Evolutionary conservation across 202 grass and related monocot species (phyloP), one percentile per base, ranked within the genome.

Genomic region (Digitaria exilis): DNA sequence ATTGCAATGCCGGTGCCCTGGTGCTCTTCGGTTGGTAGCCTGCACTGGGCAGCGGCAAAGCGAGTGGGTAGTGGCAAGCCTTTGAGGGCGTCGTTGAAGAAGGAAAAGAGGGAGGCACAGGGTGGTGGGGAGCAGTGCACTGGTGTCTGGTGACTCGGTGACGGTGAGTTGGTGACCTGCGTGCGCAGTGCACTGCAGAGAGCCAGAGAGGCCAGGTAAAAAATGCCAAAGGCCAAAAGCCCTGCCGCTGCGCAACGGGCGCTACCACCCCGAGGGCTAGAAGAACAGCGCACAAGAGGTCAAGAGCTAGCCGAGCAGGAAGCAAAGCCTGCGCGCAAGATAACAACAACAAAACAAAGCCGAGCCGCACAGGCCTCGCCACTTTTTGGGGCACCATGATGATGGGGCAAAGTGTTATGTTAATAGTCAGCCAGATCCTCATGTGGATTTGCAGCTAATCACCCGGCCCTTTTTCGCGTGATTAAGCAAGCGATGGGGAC

Each of bases 341-440:
- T 26, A 64, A 58, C 65, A 61, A 73, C 7, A 21, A 16, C 1
- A 62, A 51, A 71, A 72, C 6, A 21, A 21, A 4, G 65, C 54
- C 6, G 32, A 0, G 1, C n/a, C 29, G 35, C 67, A 29, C 37
- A 25, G 16, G 42, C 77, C 54, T 73, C 2, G 79, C 61, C n/a
- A 18, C 79, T 73, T 90, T 90, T 54, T 1, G 49, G 49, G 11
- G 9, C 34, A 29, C 37, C 44, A 58, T 74, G 67, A 86, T 86
- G 79, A 89, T 85, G 82, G 82, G 77, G 37, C 41, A n/a, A 79
- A 79, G 21, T 44, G 88, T 83, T 86, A 62, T 83, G 88, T 61
- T 90, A 90, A 82, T 83, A 48, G 41, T 25, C 5, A 29, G 55
- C n/a, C 66, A 26, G 78, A 78, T 77, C 54, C 35, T 32, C 29